Evolutionary conservation across 306 rosid genomes (phyloP).

Genomic region (Dalbergia cultrata): DNA sequence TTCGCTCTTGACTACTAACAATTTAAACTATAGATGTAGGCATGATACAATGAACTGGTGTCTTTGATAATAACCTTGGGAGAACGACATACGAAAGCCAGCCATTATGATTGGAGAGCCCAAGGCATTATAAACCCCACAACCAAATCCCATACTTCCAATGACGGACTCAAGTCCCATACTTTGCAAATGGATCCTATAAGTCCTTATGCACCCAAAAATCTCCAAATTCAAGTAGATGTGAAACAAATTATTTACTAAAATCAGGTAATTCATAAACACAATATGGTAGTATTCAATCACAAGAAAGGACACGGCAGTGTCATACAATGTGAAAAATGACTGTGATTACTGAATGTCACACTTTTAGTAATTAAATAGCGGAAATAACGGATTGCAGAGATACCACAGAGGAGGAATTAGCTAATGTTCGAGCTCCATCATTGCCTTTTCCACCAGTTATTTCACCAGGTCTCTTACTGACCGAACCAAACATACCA

Average conservation of each 20-base stretch:
- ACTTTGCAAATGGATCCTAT: no score
- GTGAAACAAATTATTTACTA: constrained; percentile 24
- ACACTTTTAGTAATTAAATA: constrained; percentile 24
- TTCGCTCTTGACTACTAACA: background rate
- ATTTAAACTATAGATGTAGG: constrained; percentile 26
- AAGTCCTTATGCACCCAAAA: background rate
- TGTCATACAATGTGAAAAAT: constrained; percentile 3
- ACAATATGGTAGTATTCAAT: constrained; percentile 24
- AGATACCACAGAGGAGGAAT: constrained; percentile 66
- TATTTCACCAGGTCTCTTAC: constrained; percentile 58
- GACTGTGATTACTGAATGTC: constrained; percentile 9
- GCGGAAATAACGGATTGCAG: constrained; percentile 39
- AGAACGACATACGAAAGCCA: no score
- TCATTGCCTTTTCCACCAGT: constrained; percentile 60
- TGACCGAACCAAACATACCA: constrained; percentile 56
- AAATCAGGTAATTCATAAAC: constrained; percentile 17
- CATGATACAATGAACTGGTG: constrained; percentile 19
- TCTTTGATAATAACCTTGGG: no score
- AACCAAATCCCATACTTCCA: no score
- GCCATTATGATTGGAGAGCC: no score
- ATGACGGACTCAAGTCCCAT: no score
- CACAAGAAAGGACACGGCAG: constrained; percentile 14
- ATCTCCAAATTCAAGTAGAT: constrained; percentile 27
- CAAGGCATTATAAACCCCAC: no score
- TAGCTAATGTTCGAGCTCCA: constrained; percentile 56